Evolutionary conservation across 164 flowering plant species (phyloP).

Genomic region (Aristolochia contorta): DNA sequence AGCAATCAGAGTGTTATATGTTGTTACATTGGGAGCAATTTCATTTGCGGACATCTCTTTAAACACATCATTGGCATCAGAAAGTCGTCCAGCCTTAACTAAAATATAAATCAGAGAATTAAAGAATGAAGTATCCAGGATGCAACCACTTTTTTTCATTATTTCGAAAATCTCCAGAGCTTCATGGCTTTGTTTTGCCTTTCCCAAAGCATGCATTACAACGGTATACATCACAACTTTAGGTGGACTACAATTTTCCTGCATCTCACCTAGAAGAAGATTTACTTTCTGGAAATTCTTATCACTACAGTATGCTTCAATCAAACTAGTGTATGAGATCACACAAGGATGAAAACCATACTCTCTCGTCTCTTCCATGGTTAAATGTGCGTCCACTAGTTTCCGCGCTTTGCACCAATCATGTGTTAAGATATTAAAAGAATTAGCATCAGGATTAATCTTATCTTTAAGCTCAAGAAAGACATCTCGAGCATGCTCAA

Average conservation of each 20-base stretch:
- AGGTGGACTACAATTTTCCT: slow-evolving; percentile 37
- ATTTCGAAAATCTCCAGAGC: slow-evolving; percentile 44
- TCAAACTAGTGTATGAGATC: slow-evolving; percentile 44
- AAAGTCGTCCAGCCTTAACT: slow-evolving; percentile 38
- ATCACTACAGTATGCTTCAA: slow-evolving; percentile 44
- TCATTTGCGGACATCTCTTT: slow-evolving; percentile 47
- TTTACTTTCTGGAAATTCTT: slow-evolving; percentile 48
- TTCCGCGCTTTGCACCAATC: slow-evolving; percentile 51
- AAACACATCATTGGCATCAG: slow-evolving; percentile 36
- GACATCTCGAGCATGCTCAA: slow-evolving; percentile 36
- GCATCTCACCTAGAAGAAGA: slow-evolving; percentile 41
- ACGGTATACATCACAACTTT: slow-evolving; percentile 48
- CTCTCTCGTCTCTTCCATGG: slow-evolving; percentile 40
- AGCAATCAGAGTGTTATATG: slow-evolving; percentile 50
- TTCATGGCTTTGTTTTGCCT: slow-evolving; percentile 35
- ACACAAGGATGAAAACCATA: slow-evolving; percentile 42
- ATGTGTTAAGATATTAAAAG: slow-evolving; percentile 52
- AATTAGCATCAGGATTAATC: slow-evolving; percentile 23
- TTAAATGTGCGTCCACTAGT: slow-evolving; percentile 33
- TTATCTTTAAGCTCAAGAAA: slow-evolving; percentile 34
- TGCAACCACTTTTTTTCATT: slow-evolving; percentile 41
- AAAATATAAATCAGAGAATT: slow-evolving; percentile 45
- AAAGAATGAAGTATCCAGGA: slow-evolving; percentile 43
- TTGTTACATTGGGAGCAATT: slow-evolving; percentile 27
- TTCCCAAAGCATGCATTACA: slow-evolving; percentile 50